Base-by-base conservation (phyloP, 2,329 filamentous ascomycete genomes). In the Trichocomaceae sp. region DNA sequence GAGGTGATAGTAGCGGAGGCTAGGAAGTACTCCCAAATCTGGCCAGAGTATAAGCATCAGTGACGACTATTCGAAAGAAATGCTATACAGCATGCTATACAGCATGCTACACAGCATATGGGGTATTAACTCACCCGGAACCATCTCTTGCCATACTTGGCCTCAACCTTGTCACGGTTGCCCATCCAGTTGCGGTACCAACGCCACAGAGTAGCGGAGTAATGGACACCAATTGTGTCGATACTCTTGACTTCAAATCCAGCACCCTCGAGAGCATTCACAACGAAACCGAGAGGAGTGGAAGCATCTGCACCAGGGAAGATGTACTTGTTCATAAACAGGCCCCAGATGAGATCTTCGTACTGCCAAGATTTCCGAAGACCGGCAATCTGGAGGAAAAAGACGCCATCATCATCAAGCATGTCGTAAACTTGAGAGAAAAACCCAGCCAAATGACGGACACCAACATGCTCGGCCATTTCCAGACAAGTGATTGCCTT, bases 251-350 rank as follows among this genome's bases (percentile, higher is more conserved):
- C 78, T 75, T 97, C 93, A 65, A 90, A 95, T 37, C 90, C 90
- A 60, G 88, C 86, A 55, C 82, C 85, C 77, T 99, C 93, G 19
- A 96, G 82, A 69, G 84, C 84, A 72, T 90, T 84, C 64, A 95
- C 79, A 65, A 93, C 89, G 75, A 86, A 93, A 63, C 89, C 90
- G 48, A 99, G 84, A 50, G 93, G 93, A 56, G 90, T 95, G 44
- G 89, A 95, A 51, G 93, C 93, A 70, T 97, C 93, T 50, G 93
- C 93, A 70, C 93, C 93, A 33, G 91, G 93, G 83, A 97, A 97
- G 72, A 97, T 81, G 75, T 97, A 96, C 79, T 96, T 96, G 85
- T 97, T 97, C 90, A 97, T 95, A 82, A 96, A 97, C 47, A 97
- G 82, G 71, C 93, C 93, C 93, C 93, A 97, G 72, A 92, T 88